Evolutionary conservation across 257 asterid species (phyloP).

Genomic region (Mitragyna speciosa): DNA sequence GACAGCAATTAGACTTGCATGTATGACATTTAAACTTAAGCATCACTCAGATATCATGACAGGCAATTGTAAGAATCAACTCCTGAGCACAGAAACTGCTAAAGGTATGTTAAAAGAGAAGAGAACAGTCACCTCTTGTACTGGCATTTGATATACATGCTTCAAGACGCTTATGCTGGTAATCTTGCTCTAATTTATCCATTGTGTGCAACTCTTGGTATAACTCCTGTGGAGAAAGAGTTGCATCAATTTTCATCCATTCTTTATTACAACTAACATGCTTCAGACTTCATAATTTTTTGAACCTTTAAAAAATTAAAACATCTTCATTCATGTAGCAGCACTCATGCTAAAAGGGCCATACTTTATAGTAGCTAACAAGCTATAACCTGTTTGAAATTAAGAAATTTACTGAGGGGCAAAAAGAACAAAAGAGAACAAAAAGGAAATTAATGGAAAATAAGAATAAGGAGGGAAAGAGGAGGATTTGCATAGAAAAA

Average conservation of each 20-base stretch:
- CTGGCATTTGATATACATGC: slow-evolving; percentile 38
- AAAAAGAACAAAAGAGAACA: too few relatives aligned
- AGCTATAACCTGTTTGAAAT: neutral
- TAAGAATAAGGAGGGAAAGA: too few relatives aligned
- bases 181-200: slow-evolving; percentile 59
- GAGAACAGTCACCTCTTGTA: slow-evolving; percentile 47
- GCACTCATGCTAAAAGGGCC: neutral
- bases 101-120: slow-evolving; percentile 7
- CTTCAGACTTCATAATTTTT: neutral
- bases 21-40: neutral
- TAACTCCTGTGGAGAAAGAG: slow-evolving; percentile 53
- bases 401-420: too few relatives aligned
- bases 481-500: too few relatives aligned
- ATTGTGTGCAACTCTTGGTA: slow-evolving; percentile 61
- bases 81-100: neutral
- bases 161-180: slow-evolving; percentile 45
- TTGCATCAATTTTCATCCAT: slow-evolving; percentile 3
- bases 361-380: neutral
- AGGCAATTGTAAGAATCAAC: neutral
- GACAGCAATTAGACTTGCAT: neutral
- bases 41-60: neutral
- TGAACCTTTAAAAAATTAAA: neutral
- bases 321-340: neutral
- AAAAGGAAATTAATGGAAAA: too few relatives aligned
- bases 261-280: neutral